Evolutionary conservation across 163 green algal species (phyloP).

Genomic region (Scenedesmus sp.): DNA sequence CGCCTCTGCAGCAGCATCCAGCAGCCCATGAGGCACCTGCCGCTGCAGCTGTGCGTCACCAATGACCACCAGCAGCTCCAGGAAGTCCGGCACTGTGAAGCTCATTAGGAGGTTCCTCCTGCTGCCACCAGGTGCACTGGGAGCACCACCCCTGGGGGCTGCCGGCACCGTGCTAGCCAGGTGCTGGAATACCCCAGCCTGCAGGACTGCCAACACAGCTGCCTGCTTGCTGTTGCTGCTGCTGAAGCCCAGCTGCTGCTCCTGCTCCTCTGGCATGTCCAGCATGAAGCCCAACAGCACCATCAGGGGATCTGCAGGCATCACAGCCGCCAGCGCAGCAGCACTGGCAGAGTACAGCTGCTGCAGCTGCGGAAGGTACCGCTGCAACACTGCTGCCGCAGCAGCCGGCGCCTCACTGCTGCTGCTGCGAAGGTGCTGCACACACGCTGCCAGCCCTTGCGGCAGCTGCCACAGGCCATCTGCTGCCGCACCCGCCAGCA

Average conservation of each 20-base stretch:
- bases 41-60: slow-evolving; percentile 16
- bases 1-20: slow-evolving; percentile 17
- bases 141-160: not conserved
- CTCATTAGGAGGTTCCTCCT: not conserved
- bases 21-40: not conserved
- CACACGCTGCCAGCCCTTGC: not conserved
- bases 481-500: slow-evolving; percentile 15
- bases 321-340: not conserved
- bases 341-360: not conserved
- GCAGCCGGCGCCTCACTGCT: not conserved
- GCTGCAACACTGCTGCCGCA: not conserved
- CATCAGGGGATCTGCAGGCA: slow-evolving; percentile 29
- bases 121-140: not conserved
- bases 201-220: not conserved
- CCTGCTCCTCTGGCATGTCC: slow-evolving; percentile 13
- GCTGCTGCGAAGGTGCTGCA: slow-evolving; percentile 3
- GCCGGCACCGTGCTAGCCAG: not conserved
- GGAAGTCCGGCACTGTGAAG: slow-evolving; percentile 12
- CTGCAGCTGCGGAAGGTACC: not conserved
- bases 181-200: not conserved
- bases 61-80: slow-evolving; percentile 28
- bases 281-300: slow-evolving; percentile 24
- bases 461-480: slow-evolving; percentile 34
- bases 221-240: not conserved
- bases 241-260: slow-evolving; percentile 11